Percentiles rank a stretch among this genome's conserved stretches.
phyloP scores from a whole-genome alignment of 768 basidiomycete species.

The Tulasnella sp. region DNA sequence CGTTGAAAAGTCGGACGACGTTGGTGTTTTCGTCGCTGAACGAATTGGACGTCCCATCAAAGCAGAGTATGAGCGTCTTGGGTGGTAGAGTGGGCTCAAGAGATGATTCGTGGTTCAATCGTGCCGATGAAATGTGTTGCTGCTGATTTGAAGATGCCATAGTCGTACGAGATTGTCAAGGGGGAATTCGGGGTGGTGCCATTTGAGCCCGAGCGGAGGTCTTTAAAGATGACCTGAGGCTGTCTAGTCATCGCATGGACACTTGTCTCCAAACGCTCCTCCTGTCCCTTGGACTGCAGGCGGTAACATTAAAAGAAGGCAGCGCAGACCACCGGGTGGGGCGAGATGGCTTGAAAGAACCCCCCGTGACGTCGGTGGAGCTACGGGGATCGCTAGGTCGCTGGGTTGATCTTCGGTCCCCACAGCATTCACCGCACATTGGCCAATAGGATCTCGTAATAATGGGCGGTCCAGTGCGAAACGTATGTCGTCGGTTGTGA shows the following conservation, averaged over 20 bases:
- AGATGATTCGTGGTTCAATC: background rate
- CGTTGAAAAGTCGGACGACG: conserved; percentile 67
- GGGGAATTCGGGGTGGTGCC: background rate
- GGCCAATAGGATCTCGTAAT: background rate
- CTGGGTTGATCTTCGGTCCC: background rate
- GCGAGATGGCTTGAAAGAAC: background rate
- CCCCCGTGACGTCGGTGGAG: conserved; percentile 8
- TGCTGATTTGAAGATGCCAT: background rate
- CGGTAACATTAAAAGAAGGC: background rate
- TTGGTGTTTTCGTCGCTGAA: conserved; percentile 56
- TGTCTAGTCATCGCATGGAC: background rate
- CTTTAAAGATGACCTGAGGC: background rate
- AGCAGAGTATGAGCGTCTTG: conserved; percentile 61
- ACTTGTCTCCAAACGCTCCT: background rate
- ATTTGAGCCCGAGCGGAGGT: background rate
- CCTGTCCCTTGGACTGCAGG: background rate
- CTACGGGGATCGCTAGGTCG: background rate
- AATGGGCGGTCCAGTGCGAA: background rate
- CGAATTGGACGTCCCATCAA: conserved; percentile 60
- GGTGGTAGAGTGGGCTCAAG: background rate
- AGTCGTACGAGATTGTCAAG: background rate
- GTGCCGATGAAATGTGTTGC: background rate
- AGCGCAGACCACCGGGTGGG: background rate
- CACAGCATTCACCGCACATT: background rate
- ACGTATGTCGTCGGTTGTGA: background rate